Conservation (phyloP, 129 eudicot species). For the Erigeron canadensis region DNA sequence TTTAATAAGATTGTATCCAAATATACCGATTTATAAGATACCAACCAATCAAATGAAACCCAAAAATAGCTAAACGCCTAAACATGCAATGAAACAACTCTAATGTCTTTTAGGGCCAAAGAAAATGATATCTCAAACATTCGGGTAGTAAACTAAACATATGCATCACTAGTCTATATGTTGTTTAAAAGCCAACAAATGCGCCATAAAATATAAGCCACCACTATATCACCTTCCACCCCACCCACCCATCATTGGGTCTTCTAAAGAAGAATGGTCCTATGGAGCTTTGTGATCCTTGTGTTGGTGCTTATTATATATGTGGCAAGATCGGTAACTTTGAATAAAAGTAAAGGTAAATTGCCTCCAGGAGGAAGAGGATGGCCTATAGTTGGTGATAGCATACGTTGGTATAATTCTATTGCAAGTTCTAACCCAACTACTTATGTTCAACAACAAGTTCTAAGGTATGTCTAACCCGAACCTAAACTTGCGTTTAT, state of each 20-base stretch:
- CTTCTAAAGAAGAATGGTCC: conserved; percentile 22
- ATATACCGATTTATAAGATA: too few species aligned
- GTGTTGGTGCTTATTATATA: conserved; percentile 26
- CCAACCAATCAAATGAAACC: too few species aligned
- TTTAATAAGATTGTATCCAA: too few species aligned
- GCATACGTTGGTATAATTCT: conserved; percentile 75
- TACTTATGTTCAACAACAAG: conserved; percentile 61
- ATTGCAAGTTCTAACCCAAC: conserved; percentile 86
- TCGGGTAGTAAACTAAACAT: background rate
- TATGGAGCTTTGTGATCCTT: conserved; percentile 31
- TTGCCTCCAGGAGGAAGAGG: conserved; percentile 78
- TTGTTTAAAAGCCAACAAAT: conserved; percentile 23
- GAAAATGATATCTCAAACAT: background rate
- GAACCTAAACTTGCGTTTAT: background rate
- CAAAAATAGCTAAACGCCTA: too few species aligned
- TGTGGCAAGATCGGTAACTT: conserved; percentile 8
- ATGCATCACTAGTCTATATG: background rate
- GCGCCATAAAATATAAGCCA: conserved; percentile 12
- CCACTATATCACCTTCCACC: background rate
- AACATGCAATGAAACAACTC: background rate
- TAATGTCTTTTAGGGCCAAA: conserved; percentile 2
- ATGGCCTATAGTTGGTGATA: conserved; percentile 72
- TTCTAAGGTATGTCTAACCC: conserved; percentile 43
- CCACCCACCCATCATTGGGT: background rate
- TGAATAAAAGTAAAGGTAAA: conserved; percentile 18